Conservation (phyloP, 2,329 filamentous ascomycete genomes). For the Botryotinia globosa region DNA sequence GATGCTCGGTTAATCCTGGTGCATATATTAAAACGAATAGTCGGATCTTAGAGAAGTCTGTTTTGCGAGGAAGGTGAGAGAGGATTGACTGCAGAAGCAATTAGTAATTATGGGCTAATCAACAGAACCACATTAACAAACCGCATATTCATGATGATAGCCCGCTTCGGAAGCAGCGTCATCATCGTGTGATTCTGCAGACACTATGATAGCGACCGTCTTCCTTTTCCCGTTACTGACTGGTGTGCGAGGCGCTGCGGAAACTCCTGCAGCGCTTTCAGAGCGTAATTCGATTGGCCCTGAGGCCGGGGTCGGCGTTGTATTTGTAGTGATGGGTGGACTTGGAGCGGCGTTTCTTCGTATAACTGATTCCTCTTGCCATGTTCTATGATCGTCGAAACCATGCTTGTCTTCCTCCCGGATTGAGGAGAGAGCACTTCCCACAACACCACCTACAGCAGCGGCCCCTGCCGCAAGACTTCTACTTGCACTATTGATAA, state of each 20-base stretch:
- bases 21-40: conserved; percentile 89
- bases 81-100: conserved; percentile 67
- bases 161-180: conserved; percentile 57
- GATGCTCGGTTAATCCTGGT: conserved; percentile 69
- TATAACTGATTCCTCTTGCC: conserved; percentile 85
- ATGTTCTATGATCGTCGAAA: conserved; percentile 82
- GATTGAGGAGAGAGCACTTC: conserved; percentile 78
- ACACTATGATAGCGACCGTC: conserved; percentile 85
- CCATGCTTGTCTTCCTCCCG: conserved; percentile 78
- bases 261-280: conserved; percentile 30
- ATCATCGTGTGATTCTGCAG: conserved; percentile 65
- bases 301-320: conserved; percentile 31
- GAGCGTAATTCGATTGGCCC: conserved; percentile 32
- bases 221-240: conserved; percentile 50
- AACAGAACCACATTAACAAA: conserved; percentile 48
- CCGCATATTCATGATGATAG: conserved; percentile 75
- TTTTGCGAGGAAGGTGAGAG: conserved; percentile 78
- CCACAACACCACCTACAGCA: conserved; percentile 77
- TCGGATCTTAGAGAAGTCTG: conserved; percentile 69
- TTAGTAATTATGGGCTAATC: conserved; percentile 9
- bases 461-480: conserved; percentile 78
- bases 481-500: conserved; percentile 80
- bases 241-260: conserved; percentile 28
- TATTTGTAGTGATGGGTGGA: conserved; percentile 34
- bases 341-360: conserved; percentile 49